Percentiles rank a stretch among this genome's conserved stretches.
These are phyloP conservation scores for Fusarium burgessii DNA, from an alignment of 2,329 filamentous ascomycete species.

Conservation along the genomic window DNA sequence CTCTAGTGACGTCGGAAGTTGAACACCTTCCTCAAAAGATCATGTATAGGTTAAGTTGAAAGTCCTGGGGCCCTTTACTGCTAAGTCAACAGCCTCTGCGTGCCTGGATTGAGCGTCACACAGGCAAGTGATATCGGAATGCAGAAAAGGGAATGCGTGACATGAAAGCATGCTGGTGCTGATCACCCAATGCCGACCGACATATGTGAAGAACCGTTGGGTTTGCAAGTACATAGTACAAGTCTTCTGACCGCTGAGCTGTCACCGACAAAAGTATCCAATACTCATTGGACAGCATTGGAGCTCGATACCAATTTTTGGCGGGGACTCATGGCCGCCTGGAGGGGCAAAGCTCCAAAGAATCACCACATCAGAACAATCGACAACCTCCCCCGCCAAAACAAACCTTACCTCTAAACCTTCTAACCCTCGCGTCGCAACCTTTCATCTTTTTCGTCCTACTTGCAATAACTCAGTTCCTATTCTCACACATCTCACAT, in stretches of 20 bases:
- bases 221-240: constrained; percentile 26
- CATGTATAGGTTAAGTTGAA: constrained; percentile 13
- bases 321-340: constrained; percentile 36
- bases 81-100: constrained; percentile 21
- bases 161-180: constrained; percentile 35
- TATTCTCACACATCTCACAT: constrained; percentile 32
- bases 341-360: constrained; percentile 42
- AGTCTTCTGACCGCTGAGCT: not conserved
- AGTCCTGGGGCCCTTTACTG: not conserved
- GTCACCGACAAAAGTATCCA: constrained; percentile 20
- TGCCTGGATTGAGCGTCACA: constrained; percentile 18
- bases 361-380: constrained; percentile 40
- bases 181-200: constrained; percentile 31
- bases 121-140: constrained; percentile 13
- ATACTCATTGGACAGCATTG: constrained; percentile 31
- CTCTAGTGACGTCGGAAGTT: constrained; percentile 23
- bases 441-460: constrained; percentile 23
- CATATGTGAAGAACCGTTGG: constrained; percentile 21
- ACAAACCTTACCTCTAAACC: constrained; percentile 34
- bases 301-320: constrained; percentile 37
- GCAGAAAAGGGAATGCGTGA: constrained; percentile 33
- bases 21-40: not conserved
- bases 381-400: constrained; percentile 38
- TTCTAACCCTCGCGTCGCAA: constrained; percentile 39
- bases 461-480: constrained; percentile 9